Evolutionary conservation across 2,329 filamentous ascomycete genomes (phyloP).

Genomic region (Blastomyces parvus): DNA sequence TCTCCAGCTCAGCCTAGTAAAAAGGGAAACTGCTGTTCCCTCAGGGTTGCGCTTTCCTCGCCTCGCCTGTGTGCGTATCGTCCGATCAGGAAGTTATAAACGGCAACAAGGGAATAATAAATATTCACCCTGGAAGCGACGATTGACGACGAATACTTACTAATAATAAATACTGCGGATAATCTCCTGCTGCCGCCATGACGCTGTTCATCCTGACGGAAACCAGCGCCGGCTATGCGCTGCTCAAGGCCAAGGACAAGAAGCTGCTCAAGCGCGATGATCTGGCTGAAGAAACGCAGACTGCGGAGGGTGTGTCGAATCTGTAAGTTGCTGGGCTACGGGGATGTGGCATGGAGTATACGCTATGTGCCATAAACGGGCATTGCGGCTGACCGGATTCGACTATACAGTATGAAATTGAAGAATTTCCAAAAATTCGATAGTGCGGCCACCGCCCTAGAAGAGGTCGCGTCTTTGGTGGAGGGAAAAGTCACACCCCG

Average conservation of each 20-base stretch:
- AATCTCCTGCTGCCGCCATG: conserved; percentile 45
- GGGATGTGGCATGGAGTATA: not conserved
- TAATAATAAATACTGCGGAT: not conserved
- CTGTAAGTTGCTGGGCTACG: conserved; percentile 57
- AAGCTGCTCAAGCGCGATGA: conserved; percentile 88
- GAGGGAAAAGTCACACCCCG: conserved; percentile 93
- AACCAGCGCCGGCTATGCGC: conserved; percentile 91
- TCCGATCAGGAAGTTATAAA: not conserved
- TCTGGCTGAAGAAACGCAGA: conserved; percentile 62
- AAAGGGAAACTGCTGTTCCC: not conserved
- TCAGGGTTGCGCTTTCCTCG: conserved; percentile 4
- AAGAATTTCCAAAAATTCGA: conserved; percentile 98
- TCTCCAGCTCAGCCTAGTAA: not conserved
- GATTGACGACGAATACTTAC: not conserved
- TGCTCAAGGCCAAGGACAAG: conserved; percentile 98
- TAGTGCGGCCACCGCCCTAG: conserved; percentile 77
- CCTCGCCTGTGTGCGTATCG: not conserved
- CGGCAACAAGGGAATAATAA: not conserved
- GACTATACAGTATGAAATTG: conserved; percentile 62
- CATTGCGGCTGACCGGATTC: conserved; percentile 10
- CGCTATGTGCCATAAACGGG: not conserved
- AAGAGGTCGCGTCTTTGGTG: conserved; percentile 78
- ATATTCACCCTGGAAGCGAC: not conserved
- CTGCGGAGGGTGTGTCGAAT: conserved; percentile 74
- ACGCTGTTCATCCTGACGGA: conserved; percentile 88